phyloP scores from a whole-genome alignment of 2,329 filamentous ascomycete genomes.

The Harringtonia aguacate region DNA sequence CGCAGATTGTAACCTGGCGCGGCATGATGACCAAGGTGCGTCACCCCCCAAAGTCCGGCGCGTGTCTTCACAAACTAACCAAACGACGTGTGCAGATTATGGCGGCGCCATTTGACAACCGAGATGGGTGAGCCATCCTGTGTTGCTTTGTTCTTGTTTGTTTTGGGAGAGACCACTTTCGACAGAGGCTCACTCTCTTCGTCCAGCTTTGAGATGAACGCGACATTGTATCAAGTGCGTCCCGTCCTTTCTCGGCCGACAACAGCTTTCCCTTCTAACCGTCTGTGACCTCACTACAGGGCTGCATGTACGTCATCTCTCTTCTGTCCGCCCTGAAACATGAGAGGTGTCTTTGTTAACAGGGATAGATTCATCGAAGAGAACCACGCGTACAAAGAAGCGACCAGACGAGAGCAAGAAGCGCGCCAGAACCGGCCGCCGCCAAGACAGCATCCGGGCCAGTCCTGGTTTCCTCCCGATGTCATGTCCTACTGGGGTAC shows the following conservation, averaged over 20 bases:
- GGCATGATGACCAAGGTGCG: conserved; percentile 96
- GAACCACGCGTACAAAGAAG: conserved; percentile 63
- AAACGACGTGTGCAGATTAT: conserved; percentile 52
- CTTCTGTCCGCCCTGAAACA: conserved; percentile 15
- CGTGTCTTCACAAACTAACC: not conserved
- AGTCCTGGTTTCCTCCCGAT: conserved; percentile 44
- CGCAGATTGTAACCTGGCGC: conserved; percentile 82
- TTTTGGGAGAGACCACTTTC: too few species aligned
- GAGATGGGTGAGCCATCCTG: conserved; percentile 69
- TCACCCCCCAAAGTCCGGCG: too few species aligned
- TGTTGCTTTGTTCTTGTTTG: conserved; percentile 8
- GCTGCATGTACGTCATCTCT: conserved; percentile 8
- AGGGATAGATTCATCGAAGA: conserved; percentile 76
- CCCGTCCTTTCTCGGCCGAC: conserved; percentile 2
- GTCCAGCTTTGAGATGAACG: conserved; percentile 86
- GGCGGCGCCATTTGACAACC: conserved; percentile 69
- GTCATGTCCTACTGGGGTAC: conserved; percentile 90
- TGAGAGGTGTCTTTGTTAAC: too few species aligned
- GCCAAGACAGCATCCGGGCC: conserved; percentile 18
- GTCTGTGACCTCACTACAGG: conserved; percentile 1
- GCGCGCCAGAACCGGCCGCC: conserved; percentile 28
- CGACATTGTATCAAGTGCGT: conserved; percentile 74
- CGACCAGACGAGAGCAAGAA: conserved; percentile 48
- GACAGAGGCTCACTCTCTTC: not conserved
- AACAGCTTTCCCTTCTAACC: conserved; percentile 1